Evolutionary conservation across 2,329 filamentous ascomycete genomes (phyloP).

Genomic region (Apiospora koreana): DNA sequence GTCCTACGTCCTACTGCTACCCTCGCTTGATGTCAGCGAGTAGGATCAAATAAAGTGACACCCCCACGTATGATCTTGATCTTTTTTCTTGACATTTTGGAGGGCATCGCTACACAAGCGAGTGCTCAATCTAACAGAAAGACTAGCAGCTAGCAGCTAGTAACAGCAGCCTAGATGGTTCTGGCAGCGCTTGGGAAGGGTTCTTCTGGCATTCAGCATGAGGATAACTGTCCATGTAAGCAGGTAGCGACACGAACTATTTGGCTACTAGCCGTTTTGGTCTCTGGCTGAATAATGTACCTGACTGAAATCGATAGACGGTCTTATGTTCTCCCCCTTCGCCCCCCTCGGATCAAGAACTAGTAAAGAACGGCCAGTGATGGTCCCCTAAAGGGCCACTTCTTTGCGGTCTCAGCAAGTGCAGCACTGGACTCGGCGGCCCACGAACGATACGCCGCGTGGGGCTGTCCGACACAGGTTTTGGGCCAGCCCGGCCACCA

Average conservation of each 20-base stretch:
- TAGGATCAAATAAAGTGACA: neutral
- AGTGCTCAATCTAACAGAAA: neutral
- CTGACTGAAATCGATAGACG: constrained; percentile 4
- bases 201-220: neutral
- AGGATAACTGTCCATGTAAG: neutral
- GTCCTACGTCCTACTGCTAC: no score
- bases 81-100: neutral
- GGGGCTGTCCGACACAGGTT: constrained; percentile 1
- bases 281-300: neutral
- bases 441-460: constrained; percentile 1
- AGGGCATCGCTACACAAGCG: neutral
- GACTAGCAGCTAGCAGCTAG: neutral
- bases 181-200: neutral
- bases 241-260: neutral
- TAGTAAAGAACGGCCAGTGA: neutral
- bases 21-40: neutral
- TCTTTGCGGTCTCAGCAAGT: neutral
- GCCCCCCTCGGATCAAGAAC: neutral
- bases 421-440: neutral
- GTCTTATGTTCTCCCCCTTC: constrained; percentile 1
- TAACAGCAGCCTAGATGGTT: neutral
- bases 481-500: neutral
- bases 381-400: neutral
- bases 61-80: neutral
- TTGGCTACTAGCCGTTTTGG: neutral